A percentile compares a stretch with the other conserved stretches of the same genome.
Evolutionary conservation across 345 rosid genomes (phyloP).

Genomic region (Moricandia arvensis): DNA sequence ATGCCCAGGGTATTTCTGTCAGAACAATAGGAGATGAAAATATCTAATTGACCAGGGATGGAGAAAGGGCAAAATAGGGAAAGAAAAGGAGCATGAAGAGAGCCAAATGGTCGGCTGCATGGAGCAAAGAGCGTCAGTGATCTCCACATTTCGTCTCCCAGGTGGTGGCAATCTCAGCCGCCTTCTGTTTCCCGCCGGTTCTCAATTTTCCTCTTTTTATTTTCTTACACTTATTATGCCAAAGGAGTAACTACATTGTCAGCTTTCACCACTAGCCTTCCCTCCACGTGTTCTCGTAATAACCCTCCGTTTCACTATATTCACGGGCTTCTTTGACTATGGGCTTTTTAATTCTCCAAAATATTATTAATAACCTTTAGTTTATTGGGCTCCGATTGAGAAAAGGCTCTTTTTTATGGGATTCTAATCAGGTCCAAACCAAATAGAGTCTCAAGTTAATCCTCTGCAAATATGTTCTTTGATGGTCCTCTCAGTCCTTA

Average conservation of each 20-base stretch:
- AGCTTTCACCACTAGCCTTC: constrained; percentile 6
- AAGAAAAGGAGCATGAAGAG: background rate
- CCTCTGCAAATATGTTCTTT: background rate
- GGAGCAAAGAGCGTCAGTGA: constrained; percentile 29
- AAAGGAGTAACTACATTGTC: background rate
- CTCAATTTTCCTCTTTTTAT: constrained; percentile 5
- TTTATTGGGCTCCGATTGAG: background rate
- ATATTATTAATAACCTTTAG: background rate
- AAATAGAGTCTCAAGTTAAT: background rate
- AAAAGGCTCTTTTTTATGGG: background rate
- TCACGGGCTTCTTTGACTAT: background rate
- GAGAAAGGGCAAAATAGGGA: background rate
- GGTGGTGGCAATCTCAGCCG: constrained; percentile 40
- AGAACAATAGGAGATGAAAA: background rate
- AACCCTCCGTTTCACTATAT: background rate
- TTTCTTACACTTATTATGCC: background rate
- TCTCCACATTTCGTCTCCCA: constrained; percentile 41
- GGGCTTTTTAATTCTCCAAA: background rate
- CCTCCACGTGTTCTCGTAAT: constrained; percentile 14
- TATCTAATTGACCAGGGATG: constrained; percentile 13
- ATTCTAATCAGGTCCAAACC: background rate
- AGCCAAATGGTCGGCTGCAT: constrained; percentile 66
- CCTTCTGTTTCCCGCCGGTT: constrained; percentile 31
- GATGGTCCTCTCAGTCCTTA: too few species aligned
- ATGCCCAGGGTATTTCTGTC: constrained; percentile 1